Conservation (phyloP, 345 rosid species). For the Acer yangbiense region DNA sequence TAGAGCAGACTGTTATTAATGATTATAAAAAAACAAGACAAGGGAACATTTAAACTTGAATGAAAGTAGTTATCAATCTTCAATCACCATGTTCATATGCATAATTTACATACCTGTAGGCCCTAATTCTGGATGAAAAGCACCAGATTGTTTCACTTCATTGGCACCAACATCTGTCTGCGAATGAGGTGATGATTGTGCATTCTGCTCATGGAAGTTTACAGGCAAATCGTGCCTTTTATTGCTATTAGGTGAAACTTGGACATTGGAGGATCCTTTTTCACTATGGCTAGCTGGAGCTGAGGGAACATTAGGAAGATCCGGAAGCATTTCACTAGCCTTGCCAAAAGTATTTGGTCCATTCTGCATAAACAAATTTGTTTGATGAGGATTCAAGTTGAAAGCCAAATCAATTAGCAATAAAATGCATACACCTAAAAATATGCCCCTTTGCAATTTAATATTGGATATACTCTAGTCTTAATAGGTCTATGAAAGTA, state of each 20-base stretch:
- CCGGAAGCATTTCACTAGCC: slow-evolving; percentile 28
- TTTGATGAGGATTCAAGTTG: slow-evolving; percentile 4
- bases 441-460: slow-evolving; percentile 4
- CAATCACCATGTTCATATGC: slow-evolving; percentile 2
- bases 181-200: slow-evolving; percentile 37
- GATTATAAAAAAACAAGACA: slow-evolving; percentile 3
- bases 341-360: slow-evolving; percentile 53
- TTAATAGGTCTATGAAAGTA: background rate
- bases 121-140: slow-evolving; percentile 34
- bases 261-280: slow-evolving; percentile 38
- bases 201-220: slow-evolving; percentile 31
- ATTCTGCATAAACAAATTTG: slow-evolving; percentile 49
- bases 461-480: slow-evolving; percentile 1
- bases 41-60: background rate
- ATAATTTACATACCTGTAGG: slow-evolving; percentile 40
- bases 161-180: slow-evolving; percentile 29
- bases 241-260: slow-evolving; percentile 32
- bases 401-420: slow-evolving; percentile 17
- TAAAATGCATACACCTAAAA: slow-evolving; percentile 8
- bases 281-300: slow-evolving; percentile 19
- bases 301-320: slow-evolving; percentile 37
- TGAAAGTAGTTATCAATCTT: background rate
- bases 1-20: slow-evolving; percentile 8
- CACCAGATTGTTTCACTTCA: slow-evolving; percentile 22
- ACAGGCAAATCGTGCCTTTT: slow-evolving; percentile 34